Percentiles rank a stretch among this genome's conserved stretches.
Conservation (phyloP, 306 rosid species). For the Vigna angularis region DNA sequence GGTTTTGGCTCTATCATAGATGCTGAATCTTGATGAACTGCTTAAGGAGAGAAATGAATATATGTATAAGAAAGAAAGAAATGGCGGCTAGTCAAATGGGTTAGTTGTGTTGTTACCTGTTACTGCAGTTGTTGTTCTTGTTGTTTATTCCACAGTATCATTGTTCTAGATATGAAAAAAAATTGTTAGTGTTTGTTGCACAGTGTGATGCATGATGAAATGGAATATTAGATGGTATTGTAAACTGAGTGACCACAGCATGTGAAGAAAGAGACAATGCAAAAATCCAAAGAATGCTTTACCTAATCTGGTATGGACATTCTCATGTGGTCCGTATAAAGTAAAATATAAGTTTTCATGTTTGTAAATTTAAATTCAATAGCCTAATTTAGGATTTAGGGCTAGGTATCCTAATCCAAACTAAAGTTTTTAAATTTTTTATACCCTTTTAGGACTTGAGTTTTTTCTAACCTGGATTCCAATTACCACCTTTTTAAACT, state of each 20-base stretch:
- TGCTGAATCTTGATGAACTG: constrained; percentile 15
- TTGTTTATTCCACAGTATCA: background rate
- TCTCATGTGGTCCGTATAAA: background rate
- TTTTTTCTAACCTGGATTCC: no score
- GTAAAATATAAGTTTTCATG: no score
- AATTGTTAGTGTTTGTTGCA: constrained; percentile 19
- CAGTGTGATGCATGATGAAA: constrained; percentile 5
- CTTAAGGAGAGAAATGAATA: background rate
- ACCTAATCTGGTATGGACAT: constrained; percentile 26
- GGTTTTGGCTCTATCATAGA: constrained; percentile 40
- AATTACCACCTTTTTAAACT: no score
- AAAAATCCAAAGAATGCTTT: constrained; percentile 34
- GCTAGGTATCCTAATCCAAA: no score
- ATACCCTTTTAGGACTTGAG: no score
- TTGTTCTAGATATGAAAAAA: background rate
- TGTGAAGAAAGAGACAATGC: background rate
- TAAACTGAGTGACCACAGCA: background rate
- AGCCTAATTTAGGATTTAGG: no score
- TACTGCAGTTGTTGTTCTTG: background rate
- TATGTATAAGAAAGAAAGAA: background rate
- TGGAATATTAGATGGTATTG: constrained; percentile 27
- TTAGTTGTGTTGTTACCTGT: constrained; percentile 15
- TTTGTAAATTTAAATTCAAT: no score
- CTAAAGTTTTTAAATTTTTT: no score
- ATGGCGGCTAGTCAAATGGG: constrained; percentile 16